A percentile compares a stretch with the other conserved stretches of the same genome.
phyloP scores from a whole-genome alignment of 768 basidiomycete species.

The Melanogaster broomeanus region DNA sequence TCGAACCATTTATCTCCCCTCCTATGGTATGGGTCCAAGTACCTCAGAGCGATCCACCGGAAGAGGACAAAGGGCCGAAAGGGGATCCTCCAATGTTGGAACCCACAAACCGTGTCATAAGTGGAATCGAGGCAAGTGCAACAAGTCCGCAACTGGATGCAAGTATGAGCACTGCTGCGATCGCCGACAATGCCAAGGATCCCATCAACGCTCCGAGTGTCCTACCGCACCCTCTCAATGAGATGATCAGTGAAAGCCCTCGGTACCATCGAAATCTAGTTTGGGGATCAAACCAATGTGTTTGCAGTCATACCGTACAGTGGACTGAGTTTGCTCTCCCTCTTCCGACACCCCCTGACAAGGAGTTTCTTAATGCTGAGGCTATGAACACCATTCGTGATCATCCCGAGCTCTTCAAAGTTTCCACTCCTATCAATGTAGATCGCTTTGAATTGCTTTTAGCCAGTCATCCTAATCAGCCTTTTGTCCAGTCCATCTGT shows the following conservation, averaged over 20 bases:
- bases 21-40: slow-evolving; percentile 1
- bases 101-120: slow-evolving; percentile 4
- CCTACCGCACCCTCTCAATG: neutral
- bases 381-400: slow-evolving; percentile 22
- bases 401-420: slow-evolving; percentile 35
- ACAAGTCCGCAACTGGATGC: neutral
- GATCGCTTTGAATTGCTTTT: slow-evolving; percentile 30
- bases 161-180: slow-evolving; percentile 4
- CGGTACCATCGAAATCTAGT: neutral
- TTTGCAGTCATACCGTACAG: neutral
- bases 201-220: neutral
- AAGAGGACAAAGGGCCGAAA: neutral
- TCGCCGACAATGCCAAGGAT: neutral
- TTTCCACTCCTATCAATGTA: slow-evolving; percentile 39
- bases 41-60: neutral
- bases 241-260: neutral
- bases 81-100: neutral
- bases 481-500: slow-evolving; percentile 37
- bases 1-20: neutral
- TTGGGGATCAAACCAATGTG: neutral
- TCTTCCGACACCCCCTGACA: neutral
- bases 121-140: slow-evolving; percentile 2
- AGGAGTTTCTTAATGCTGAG: slow-evolving; percentile 8
- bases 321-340: neutral
- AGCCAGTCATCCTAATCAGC: slow-evolving; percentile 36